phyloP scores from a whole-genome alignment of 345 rosid species.

The Raphanus sativus region DNA sequence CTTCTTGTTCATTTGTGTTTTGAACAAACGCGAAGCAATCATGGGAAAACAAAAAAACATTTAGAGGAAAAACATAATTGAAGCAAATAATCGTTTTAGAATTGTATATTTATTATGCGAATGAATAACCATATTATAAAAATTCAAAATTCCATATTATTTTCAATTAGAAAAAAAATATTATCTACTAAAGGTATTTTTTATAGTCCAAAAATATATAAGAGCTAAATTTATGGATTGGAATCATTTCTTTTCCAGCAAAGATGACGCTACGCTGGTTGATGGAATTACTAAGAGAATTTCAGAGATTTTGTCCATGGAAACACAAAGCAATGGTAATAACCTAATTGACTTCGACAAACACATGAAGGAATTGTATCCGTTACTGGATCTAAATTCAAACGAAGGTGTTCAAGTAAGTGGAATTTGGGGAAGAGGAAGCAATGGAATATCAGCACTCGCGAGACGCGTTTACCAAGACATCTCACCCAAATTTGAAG shows the following conservation, averaged over 20 bases:
- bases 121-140: too few relatives aligned
- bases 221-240: too few relatives aligned
- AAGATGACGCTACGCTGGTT: background rate
- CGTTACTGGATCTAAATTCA: background rate
- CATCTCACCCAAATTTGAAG: conserved; percentile 19
- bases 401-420: conserved; percentile 2
- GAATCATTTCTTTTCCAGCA: background rate
- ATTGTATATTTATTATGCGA: background rate
- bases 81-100: background rate
- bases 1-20: background rate
- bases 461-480: background rate
- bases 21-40: too few relatives aligned
- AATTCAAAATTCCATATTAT: too few relatives aligned
- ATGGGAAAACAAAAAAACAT: too few relatives aligned
- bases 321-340: background rate
- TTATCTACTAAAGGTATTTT: too few relatives aligned
- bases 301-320: background rate
- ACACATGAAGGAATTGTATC: conserved; percentile 20
- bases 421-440: conserved; percentile 42
- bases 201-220: background rate
- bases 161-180: too few relatives aligned
- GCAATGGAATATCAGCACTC: background rate
- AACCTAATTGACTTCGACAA: conserved; percentile 36
- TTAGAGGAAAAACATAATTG: too few relatives aligned
- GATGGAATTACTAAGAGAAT: background rate